phyloP scores from a whole-genome alignment of 2,329 filamentous ascomycete genomes.

The Corynespora cassiicola region DNA sequence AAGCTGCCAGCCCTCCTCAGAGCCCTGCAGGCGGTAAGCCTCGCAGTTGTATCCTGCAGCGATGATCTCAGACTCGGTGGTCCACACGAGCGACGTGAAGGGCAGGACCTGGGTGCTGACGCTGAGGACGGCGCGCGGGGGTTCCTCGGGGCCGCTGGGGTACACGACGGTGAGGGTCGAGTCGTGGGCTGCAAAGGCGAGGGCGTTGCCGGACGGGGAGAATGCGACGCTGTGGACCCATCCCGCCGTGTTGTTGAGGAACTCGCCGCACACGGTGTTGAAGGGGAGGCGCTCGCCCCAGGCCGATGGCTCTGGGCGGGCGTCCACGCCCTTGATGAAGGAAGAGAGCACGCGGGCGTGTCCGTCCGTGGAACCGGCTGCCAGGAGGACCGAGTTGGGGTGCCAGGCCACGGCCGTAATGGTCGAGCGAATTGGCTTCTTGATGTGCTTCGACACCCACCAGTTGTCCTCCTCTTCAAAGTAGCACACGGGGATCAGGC shows the following conservation, averaged over 20 bases:
- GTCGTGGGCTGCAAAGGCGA: conserved; percentile 94
- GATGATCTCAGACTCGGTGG: conserved; percentile 88
- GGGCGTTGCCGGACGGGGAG: conserved; percentile 88
- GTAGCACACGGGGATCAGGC: conserved; percentile 96
- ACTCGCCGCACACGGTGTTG: conserved; percentile 98
- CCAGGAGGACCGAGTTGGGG: conserved; percentile 93
- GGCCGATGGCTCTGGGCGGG: conserved; percentile 80
- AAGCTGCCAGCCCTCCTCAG: conserved; percentile 81
- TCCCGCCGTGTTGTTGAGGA: conserved; percentile 91
- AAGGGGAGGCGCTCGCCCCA: conserved; percentile 98
- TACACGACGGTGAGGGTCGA: conserved; percentile 97
- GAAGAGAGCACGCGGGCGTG: conserved; percentile 93
- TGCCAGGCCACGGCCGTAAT: conserved; percentile 97
- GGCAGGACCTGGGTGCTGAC: conserved; percentile 89
- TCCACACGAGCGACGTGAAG: conserved; percentile 94
- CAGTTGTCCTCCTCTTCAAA: conserved; percentile 99
- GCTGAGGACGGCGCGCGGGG: conserved; percentile 87
- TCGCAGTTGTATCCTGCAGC: conserved; percentile 90
- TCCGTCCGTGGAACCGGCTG: conserved; percentile 95
- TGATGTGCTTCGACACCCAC: conserved; percentile 99
- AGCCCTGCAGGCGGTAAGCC: conserved; percentile 86
- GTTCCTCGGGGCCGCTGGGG: conserved; percentile 87
- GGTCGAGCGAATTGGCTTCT: conserved; percentile 98
- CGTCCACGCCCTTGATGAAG: conserved; percentile 95
- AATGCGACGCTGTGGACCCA: conserved; percentile 96